Base-by-base conservation (phyloP, 179 eudicot species). In the Heliamphora pulchella region DNA sequence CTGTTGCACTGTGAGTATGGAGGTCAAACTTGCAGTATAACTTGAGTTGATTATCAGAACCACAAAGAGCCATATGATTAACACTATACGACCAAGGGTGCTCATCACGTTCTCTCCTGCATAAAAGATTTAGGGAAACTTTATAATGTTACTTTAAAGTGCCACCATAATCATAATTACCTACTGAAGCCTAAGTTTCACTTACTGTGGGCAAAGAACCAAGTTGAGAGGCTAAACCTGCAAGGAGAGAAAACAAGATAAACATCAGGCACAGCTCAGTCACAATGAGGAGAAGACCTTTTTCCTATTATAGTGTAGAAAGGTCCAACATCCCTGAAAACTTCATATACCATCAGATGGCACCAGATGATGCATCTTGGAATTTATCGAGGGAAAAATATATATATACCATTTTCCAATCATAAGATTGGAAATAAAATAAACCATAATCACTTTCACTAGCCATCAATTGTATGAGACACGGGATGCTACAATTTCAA, bases 151-250 rank as follows among this genome's bases (percentile, higher is more conserved):
- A 55, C 47, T 54, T 70, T 46, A 73, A 61, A 76, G 10, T 0
- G 18, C 46, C 70, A 54, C 8, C 2, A 41, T 48, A 43, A 76
- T 14, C 71, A 11, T 20, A 14, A 51, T 71, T 83, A 79, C 64
- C 50, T 22, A 18, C 1, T n/a, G 69, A 2, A 71, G 51, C 18
- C 2, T 31, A 20, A 22, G 39, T 53, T 73, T 72, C 77, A 86
- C 98, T 93, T 85, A 93, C 98, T 93, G 64, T 91, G 98, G 55
- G 96, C 82, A 73, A 91, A 91, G 81, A 91, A 94, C 82, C 90
- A 79, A 64, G 97, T 93, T 77, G 98, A 94, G 85, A 91, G 86
- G 85, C 94, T 88, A 86, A 94, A 94, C 97, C 97, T 94, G 96
- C 83, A 87, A 78, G 78, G 20, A 47, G 54, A 78, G 58, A 54